phyloP scores from a whole-genome alignment of 1,284 basidiomycete species.

The Dichomitus squalens region DNA sequence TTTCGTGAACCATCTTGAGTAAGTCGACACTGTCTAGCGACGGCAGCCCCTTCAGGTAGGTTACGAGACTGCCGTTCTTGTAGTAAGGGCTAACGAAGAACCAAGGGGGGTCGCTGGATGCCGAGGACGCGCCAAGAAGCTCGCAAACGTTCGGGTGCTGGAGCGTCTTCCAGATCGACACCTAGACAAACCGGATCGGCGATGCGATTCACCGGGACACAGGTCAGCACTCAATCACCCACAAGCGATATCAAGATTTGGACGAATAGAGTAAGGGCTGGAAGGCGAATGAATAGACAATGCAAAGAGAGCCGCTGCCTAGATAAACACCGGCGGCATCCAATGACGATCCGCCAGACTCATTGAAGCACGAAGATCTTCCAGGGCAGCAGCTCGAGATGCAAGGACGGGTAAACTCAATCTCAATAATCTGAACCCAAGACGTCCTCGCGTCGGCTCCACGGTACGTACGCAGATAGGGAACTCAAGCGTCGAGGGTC shows the following conservation, averaged over 20 bases:
- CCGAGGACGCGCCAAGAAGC: slow-evolving; percentile 46
- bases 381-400: not conserved
- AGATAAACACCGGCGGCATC: not conserved
- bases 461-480: not conserved
- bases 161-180: slow-evolving; percentile 41
- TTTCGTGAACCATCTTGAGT: slow-evolving; percentile 65
- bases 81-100: slow-evolving; percentile 63
- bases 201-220: not conserved
- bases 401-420: not conserved
- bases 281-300: not conserved
- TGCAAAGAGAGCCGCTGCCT: not conserved
- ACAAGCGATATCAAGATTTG: not conserved
- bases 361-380: not conserved
- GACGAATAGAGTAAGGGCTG: not conserved
- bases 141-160: slow-evolving; percentile 43
- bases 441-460: not conserved
- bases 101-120: slow-evolving; percentile 45
- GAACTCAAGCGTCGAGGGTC: not conserved
- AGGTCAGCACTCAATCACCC: not conserved
- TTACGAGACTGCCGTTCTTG: slow-evolving; percentile 44
- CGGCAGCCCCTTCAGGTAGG: slow-evolving; percentile 46
- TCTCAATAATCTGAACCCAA: not conserved
- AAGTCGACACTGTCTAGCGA: slow-evolving; percentile 43
- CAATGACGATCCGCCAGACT: not conserved
- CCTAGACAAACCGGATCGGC: slow-evolving; percentile 10